Percentiles rank a stretch among this genome's conserved stretches.
These are phyloP conservation scores for Saccharomyces mikatae DNA, from an alignment of 805 yeast genomes.

Conservation along the genomic window DNA sequence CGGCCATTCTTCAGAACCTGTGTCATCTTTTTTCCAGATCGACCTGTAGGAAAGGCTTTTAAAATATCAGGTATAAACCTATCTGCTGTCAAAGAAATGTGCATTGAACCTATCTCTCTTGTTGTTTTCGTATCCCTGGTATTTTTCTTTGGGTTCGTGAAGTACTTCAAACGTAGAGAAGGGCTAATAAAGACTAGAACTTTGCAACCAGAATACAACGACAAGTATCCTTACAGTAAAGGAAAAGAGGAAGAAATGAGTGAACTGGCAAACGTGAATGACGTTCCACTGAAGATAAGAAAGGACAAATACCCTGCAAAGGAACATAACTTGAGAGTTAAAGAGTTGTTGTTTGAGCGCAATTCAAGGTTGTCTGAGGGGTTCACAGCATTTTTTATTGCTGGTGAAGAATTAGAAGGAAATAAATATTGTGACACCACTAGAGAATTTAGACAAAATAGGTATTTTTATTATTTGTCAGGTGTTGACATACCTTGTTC, in stretches of 20 bases:
- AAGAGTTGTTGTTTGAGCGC: slow-evolving; percentile 25
- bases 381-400: slow-evolving; percentile 43
- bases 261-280: slow-evolving; percentile 13
- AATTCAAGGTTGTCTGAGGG: slow-evolving; percentile 19
- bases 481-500: slow-evolving; percentile 80
- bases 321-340: slow-evolving; percentile 55
- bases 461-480: slow-evolving; percentile 80
- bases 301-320: slow-evolving; percentile 72
- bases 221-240: not conserved
- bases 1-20: not conserved
- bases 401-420: slow-evolving; percentile 50
- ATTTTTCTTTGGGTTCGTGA: not conserved
- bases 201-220: not conserved
- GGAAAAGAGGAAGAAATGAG: not conserved
- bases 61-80: not conserved
- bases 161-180: not conserved
- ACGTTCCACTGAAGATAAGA: slow-evolving; percentile 15
- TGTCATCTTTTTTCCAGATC: not conserved
- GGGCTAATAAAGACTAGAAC: not conserved
- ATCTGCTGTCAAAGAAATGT: not conserved
- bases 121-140: not conserved
- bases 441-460: slow-evolving; percentile 74
- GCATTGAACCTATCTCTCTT: not conserved
- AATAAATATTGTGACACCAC: slow-evolving; percentile 75
- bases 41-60: not conserved